These are phyloP conservation scores for Fusarium heterosporum DNA, from an alignment of 2,329 filamentous ascomycete species.

Conservation along the genomic window DNA sequence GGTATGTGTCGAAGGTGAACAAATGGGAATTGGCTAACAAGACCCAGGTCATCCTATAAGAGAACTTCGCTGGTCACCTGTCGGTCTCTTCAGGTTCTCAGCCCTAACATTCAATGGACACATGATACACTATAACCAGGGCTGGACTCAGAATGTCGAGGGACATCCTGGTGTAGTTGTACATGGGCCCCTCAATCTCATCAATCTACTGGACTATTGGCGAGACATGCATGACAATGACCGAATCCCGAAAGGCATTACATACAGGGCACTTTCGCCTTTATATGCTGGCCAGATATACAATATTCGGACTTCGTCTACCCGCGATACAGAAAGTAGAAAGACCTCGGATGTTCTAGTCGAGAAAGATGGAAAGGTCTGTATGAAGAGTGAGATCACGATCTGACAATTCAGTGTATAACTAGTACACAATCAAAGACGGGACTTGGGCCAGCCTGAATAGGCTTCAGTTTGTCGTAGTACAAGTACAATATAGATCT, in stretches of 20 bases:
- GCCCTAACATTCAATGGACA: slow-evolving; percentile 89
- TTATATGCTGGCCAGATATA: slow-evolving; percentile 76
- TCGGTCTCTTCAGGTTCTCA: slow-evolving; percentile 80
- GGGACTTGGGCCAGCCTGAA: neutral
- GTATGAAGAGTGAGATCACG: slow-evolving; percentile 54
- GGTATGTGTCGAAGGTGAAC: neutral
- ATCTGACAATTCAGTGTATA: neutral
- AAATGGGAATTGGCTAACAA: neutral
- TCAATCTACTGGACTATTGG: slow-evolving; percentile 77
- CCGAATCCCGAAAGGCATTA: slow-evolving; percentile 55
- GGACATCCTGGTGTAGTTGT: slow-evolving; percentile 79
- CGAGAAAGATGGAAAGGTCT: slow-evolving; percentile 54
- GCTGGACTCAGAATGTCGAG: slow-evolving; percentile 73
- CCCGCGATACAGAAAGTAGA: slow-evolving; percentile 50
- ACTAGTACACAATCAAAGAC: too few species aligned
- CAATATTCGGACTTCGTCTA: slow-evolving; percentile 66
- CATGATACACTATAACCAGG: slow-evolving; percentile 82
- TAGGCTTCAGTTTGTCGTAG: neutral
- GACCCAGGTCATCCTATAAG: slow-evolving; percentile 43
- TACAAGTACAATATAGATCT: neutral
- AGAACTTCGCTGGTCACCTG: slow-evolving; percentile 58
- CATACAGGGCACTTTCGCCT: slow-evolving; percentile 77
- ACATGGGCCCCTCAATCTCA: slow-evolving; percentile 82
- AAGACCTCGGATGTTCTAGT: slow-evolving; percentile 60
- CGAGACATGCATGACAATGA: slow-evolving; percentile 60